Evolutionary conservation across 1,139 yeast species (phyloP), one percentile per base, ranked within the genome.

Genomic region (Petasospora rhodanensis): DNA sequence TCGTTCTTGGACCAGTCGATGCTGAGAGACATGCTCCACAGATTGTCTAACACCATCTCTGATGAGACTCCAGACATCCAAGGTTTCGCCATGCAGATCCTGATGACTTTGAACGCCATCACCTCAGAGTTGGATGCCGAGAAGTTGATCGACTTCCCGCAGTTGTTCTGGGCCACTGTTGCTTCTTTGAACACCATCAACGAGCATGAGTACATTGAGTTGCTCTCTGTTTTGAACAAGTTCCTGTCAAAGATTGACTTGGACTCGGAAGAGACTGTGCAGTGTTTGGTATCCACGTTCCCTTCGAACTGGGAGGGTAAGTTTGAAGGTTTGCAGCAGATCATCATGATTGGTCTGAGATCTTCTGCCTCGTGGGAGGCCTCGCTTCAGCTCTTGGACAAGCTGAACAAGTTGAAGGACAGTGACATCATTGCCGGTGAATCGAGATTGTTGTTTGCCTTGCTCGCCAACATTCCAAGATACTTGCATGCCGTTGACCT

Each of bases 231-330:
- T 3, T 62, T 91, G 53, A 76, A 87, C 22, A 86, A 84, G 49
- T 81, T 89, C 52, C 73, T 91, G 16, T 78, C 89, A 10, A 89
- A 89, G 54, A 83, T 91, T 51, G 96, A 87, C 52, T 62, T 87
- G 38, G 89, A 83, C 47, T 79, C 95, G 1, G 82, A 80, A 0
- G 95, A 85, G 38, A 86, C 95, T 0, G 91, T 87, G 3, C 74
- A 82, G 14, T 80, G 94, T 56, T 66, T 89, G 37, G 73, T 85
- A 14, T 74, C 93, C 0, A 82, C 93, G 0, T 91, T 89, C 55
- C 99, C 99, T 1, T 80, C 94, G 0, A 82, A 84, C 44, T 93
- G 98, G 98, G 95, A 86, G 52, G 96, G 96, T 1, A 72, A 79
- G 35, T 91, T 89, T 55, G 91, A 81, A 50, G 98, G 98, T 0